phyloP scores from a whole-genome alignment of 805 yeast genomes.

The Schwanniomyces occidentalis region DNA sequence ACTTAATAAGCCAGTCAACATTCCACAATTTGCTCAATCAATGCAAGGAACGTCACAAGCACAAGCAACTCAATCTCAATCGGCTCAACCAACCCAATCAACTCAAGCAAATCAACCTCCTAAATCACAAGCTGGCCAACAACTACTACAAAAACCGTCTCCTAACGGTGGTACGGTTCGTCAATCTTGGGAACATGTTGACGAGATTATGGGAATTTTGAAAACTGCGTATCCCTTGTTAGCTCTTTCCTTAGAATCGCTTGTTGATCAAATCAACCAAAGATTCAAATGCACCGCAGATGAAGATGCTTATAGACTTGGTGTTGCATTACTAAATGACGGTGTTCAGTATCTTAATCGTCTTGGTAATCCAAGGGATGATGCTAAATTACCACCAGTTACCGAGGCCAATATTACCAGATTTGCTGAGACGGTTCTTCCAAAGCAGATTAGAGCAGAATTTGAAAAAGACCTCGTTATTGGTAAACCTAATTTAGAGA shows the following conservation, averaged over 20 bases:
- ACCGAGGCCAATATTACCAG: slow-evolving; percentile 86
- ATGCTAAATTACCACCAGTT: slow-evolving; percentile 83
- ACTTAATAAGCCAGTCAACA: too few relatives aligned
- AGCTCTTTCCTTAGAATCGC: slow-evolving; percentile 88
- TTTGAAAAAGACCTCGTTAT: slow-evolving; percentile 89
- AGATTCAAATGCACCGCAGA: slow-evolving; percentile 92
- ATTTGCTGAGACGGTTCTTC: slow-evolving; percentile 91
- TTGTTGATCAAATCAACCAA: slow-evolving; percentile 93
- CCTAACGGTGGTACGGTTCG: slow-evolving; percentile 23
- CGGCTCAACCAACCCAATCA: too few relatives aligned
- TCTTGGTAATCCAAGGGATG: slow-evolving; percentile 81
- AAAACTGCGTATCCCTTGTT: slow-evolving; percentile 95
- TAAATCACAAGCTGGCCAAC: too few relatives aligned
- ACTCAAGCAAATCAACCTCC: too few relatives aligned
- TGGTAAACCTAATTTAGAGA: slow-evolving; percentile 84
- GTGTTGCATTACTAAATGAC: slow-evolving; percentile 89
- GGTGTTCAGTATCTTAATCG: slow-evolving; percentile 90
- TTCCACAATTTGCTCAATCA: too few relatives aligned
- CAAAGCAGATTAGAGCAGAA: slow-evolving; percentile 83
- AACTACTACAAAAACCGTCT: neutral
- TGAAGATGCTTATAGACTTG: slow-evolving; percentile 92
- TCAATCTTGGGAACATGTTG: slow-evolving; percentile 92
- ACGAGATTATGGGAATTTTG: slow-evolving; percentile 89
- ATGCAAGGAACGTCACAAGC: too few relatives aligned
- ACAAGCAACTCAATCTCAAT: too few relatives aligned